Evolutionary conservation across 2,329 filamentous ascomycete species (phyloP), one percentile per base, ranked within the genome.

Genomic region (Colletotrichum simmondsii): DNA sequence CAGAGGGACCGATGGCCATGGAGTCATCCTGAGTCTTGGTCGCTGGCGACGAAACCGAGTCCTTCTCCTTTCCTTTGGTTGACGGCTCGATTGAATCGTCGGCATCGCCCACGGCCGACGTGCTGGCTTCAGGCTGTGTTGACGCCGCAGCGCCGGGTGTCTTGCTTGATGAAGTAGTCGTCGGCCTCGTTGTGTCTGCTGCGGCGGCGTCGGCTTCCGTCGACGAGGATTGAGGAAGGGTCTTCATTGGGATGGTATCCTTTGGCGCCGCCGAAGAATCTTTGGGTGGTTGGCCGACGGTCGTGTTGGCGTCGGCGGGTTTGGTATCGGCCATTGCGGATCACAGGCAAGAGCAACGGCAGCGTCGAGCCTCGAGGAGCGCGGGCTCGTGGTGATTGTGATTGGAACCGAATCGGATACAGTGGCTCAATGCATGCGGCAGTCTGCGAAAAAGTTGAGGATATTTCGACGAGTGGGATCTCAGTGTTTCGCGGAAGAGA

Each of bases 1-100:
- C 80, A 3, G 84, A 83, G 32, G 80, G 81, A 42, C 85, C 85
- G 74, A 87, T 85, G 57, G 85, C 85, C 68, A 86, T 80, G 14
- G 78, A 79, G 61, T 83, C 82, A 68, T 80, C 78, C 35, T 76
- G 75, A 74, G 80, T 80, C 72, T 82, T 83, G 11, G 76, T 66
- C 1, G 76, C 79, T 12, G 78, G 78, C 7, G 79, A 73, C 19
- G 78, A 75, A 16, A 75, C 49, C 6, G 75, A 65, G 49, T 81
- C 79, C 68, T 78, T 80, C 65, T 80, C 81, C 73, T 85, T 84
- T 54, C 79, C 81, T 75, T 83, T 82, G 63, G 77, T 73, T 12
- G 77, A 71, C 42, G 63, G 62, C 35, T 70, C 63, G 56, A 62
- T 68, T 61, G 65, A 64, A 58, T 67, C 54, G 49, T 54, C 53